These are phyloP conservation scores for carrot (Daucus carota) DNA, from an alignment of 129 eudicot species.

Conservation along the genomic window DH1_v3.0 NC_030385.2:35731001-35731500, in stretches of 20 bases:
- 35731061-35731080: too few species aligned
- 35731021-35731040: too few species aligned
- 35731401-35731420: slow-evolving; percentile 75
- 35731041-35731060: too few species aligned
- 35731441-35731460: slow-evolving; percentile 85
- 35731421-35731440: slow-evolving; percentile 74
- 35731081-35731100: background rate
- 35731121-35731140: background rate
- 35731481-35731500: slow-evolving; percentile 77
- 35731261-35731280: slow-evolving; percentile 96
- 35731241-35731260: slow-evolving; percentile 90
- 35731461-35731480: slow-evolving; percentile 78
- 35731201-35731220: slow-evolving; percentile 71
- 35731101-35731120: background rate
- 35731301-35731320: slow-evolving; percentile 96
- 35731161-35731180: slow-evolving; percentile 59
- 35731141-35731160: background rate
- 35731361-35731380: slow-evolving; percentile 89
- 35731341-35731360: slow-evolving; percentile 86
- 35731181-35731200: slow-evolving; percentile 97
- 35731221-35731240: slow-evolving; percentile 84
- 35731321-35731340: slow-evolving; percentile 62
- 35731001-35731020: too few species aligned
- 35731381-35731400: slow-evolving; percentile 67
- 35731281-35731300: slow-evolving; percentile 91